phyloP scores from a whole-genome alignment of 306 rosid species.

The Pterocarpus santalinus region DNA sequence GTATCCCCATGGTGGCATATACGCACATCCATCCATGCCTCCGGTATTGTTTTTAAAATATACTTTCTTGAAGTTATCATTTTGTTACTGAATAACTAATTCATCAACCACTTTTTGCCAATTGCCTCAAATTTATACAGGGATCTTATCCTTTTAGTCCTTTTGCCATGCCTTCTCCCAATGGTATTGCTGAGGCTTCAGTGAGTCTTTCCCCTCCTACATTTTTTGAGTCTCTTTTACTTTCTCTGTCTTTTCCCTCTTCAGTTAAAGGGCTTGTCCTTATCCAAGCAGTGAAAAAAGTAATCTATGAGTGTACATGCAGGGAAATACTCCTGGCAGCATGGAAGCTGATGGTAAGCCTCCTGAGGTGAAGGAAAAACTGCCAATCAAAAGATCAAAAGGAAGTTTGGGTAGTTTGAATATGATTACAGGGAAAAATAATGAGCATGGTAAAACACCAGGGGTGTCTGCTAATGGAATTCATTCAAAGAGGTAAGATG shows the following conservation, averaged over 20 bases:
- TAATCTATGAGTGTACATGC: conserved; percentile 52
- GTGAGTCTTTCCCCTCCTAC: conserved; percentile 63
- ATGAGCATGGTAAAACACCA: conserved; percentile 69
- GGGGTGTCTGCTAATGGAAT: conserved; percentile 84
- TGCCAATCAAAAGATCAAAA: conserved; percentile 95
- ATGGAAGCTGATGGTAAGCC: conserved; percentile 88
- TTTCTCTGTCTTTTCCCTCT: conserved; percentile 18
- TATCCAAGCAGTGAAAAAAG: conserved; percentile 40
- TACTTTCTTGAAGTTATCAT: conserved; percentile 41
- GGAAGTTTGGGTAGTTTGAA: conserved; percentile 99
- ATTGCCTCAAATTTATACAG: conserved; percentile 54
- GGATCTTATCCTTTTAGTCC: conserved; percentile 98
- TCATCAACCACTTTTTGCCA: conserved; percentile 33
- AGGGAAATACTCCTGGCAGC: conserved; percentile 90
- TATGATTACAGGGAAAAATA: conserved; percentile 96
- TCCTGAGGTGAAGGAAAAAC: conserved; percentile 86
- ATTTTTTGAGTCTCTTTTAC: neutral
- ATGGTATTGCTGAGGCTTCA: conserved; percentile 90
- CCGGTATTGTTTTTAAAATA: conserved; percentile 67
- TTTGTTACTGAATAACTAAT: conserved; percentile 36
- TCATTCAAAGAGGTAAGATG: conserved; percentile 86
- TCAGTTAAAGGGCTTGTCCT: conserved; percentile 27
- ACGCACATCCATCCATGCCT: conserved; percentile 98
- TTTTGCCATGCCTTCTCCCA: conserved; percentile 92
- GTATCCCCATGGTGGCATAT: conserved; percentile 99